A percentile compares a stretch with the other conserved stretches of the same genome.
Evolutionary conservation across 2,329 filamentous ascomycete species (phyloP).

Genomic region (Dactylella cylindrospora): DNA sequence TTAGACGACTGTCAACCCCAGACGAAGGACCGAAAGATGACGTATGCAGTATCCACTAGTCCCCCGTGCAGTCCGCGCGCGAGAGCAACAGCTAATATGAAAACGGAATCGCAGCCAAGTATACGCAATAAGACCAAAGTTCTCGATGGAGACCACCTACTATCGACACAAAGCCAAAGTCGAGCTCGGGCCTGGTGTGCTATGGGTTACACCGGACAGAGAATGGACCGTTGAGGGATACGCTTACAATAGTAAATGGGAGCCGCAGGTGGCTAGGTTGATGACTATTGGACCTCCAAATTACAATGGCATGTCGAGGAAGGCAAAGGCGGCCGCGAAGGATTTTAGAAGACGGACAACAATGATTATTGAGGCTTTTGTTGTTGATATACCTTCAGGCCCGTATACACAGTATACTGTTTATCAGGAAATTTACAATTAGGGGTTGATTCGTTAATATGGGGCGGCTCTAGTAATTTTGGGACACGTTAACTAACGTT

Average conservation of each 20-base stretch:
- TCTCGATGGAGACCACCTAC: too few relatives aligned
- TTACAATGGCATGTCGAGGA: slow-evolving; percentile 13
- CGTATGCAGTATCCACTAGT: too few relatives aligned
- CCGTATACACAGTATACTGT: slow-evolving; percentile 14
- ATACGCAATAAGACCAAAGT: too few relatives aligned
- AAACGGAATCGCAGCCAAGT: too few relatives aligned
- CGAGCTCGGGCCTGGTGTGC: slow-evolving; percentile 2
- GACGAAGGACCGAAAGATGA: too few relatives aligned
- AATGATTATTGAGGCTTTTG: slow-evolving; percentile 22
- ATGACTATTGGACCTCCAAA: slow-evolving; percentile 18
- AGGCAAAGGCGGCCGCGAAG: not conserved
- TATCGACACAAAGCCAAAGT: not conserved
- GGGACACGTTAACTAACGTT: too few relatives aligned
- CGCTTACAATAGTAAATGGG: slow-evolving; percentile 1
- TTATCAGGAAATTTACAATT: too few relatives aligned
- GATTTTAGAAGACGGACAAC: not conserved
- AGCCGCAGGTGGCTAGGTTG: slow-evolving; percentile 7
- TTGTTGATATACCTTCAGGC: slow-evolving; percentile 10
- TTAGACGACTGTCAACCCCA: slow-evolving; percentile 13
- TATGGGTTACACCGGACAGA: slow-evolving; percentile 16
- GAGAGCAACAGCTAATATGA: too few relatives aligned
- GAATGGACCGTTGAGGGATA: slow-evolving; percentile 10
- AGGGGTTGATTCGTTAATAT: too few relatives aligned
- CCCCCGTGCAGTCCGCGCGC: too few relatives aligned
- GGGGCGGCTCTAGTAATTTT: too few relatives aligned